phyloP scores from a whole-genome alignment of 2,329 filamentous ascomycete genomes.

The Microcyclosporella mali region DNA sequence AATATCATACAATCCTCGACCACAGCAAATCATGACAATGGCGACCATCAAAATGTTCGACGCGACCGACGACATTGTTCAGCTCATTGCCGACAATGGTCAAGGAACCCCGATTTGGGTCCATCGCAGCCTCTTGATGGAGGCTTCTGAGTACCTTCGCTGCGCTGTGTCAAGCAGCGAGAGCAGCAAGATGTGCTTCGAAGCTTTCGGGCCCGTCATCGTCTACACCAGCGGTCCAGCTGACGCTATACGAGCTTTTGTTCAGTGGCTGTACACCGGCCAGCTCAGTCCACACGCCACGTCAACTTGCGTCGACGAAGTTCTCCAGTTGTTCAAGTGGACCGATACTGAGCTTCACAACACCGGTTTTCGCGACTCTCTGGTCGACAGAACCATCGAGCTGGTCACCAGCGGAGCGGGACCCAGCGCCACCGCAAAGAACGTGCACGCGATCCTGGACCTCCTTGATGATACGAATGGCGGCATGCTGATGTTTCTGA shows the following conservation, averaged over 20 bases:
- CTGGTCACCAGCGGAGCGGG: neutral
- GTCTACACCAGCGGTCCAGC: neutral
- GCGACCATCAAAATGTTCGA: neutral
- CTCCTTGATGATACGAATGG: neutral
- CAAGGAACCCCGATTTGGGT: neutral
- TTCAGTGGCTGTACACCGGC: neutral
- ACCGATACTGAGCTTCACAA: neutral
- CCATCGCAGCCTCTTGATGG: conserved; percentile 1
- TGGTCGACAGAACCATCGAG: neutral
- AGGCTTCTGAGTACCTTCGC: neutral
- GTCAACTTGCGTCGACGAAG: neutral
- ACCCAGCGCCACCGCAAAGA: neutral
- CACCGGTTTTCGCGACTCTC: conserved; percentile 1
- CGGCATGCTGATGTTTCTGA: neutral
- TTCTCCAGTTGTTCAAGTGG: neutral
- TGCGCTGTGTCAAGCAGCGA: neutral
- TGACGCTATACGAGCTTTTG: neutral
- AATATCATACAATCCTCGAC: neutral
- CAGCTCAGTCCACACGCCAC: neutral
- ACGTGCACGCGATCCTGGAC: neutral
- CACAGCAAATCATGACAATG: neutral
- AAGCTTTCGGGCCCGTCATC: neutral
- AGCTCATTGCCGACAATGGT: neutral
- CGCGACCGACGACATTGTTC: neutral
- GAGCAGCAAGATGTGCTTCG: neutral